Conservation (phyloP, 345 rosid species). For the Hibiscus trionum region DNA sequence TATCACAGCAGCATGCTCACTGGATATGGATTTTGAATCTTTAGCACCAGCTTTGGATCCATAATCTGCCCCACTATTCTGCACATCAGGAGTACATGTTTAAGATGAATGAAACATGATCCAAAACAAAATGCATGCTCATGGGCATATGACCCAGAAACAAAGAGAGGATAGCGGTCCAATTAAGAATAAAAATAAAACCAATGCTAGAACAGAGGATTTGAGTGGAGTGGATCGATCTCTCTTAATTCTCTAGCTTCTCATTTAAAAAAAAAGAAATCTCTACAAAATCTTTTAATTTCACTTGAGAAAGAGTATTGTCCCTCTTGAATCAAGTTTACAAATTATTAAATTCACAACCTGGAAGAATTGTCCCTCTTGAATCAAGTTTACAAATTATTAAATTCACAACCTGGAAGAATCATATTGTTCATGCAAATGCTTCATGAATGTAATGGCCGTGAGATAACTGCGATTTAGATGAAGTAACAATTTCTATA, state of each 20-base stretch:
- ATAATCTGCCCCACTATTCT: constrained; percentile 60
- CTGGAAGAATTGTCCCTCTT: background rate
- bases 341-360: background rate
- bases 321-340: background rate
- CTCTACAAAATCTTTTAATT: background rate
- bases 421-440: background rate
- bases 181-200: no score
- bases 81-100: constrained; percentile 26
- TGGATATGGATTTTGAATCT: constrained; percentile 49
- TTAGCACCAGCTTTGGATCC: constrained; percentile 33
- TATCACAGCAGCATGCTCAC: constrained; percentile 51
- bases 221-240: no score
- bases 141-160: no score
- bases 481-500: no score
- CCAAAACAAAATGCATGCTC: no score
- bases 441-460: background rate
- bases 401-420: background rate
- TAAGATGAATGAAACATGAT: background rate
- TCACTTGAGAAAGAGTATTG: background rate
- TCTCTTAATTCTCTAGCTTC: no score
- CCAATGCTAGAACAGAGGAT: no score
- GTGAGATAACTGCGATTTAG: background rate
- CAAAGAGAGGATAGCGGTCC: no score
- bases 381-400: background rate
- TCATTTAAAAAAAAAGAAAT: no score